Evolutionary conservation across 176 grass and related monocot genomes (phyloP).

Genomic region (Areca catechu): DNA sequence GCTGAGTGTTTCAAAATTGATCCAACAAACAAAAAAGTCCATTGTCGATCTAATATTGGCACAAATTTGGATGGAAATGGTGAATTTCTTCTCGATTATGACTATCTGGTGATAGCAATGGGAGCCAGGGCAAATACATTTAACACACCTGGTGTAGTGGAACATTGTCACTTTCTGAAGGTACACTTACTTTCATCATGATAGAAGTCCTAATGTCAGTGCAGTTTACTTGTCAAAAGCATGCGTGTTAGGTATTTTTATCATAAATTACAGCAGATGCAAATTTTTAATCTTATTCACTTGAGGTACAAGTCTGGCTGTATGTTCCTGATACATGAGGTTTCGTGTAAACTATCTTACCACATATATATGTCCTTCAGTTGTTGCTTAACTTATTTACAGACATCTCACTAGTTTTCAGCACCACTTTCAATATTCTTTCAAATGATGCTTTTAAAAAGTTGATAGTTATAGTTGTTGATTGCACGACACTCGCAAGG

Average conservation of each 20-base stretch:
- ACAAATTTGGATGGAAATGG: conserved; percentile 79
- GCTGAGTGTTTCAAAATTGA: conserved; percentile 97
- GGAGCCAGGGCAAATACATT: conserved; percentile 81
- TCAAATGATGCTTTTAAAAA: too few relatives aligned
- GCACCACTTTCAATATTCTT: too few relatives aligned
- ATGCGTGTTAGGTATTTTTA: neutral
- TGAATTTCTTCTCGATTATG: conserved; percentile 82
- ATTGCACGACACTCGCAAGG: neutral
- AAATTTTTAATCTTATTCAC: too few relatives aligned
- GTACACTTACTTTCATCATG: conserved; percentile 25
- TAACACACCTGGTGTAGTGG: conserved; percentile 79
- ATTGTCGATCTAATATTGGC: conserved; percentile 54
- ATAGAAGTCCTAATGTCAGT: neutral
- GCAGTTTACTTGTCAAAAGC: neutral
- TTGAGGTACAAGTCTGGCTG: too few relatives aligned
- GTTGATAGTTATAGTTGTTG: neutral
- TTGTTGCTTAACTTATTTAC: too few relatives aligned
- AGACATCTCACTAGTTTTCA: too few relatives aligned
- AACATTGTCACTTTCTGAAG: conserved; percentile 87
- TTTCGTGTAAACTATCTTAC: too few relatives aligned
- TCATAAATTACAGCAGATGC: neutral
- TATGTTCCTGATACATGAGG: too few relatives aligned
- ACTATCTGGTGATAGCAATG: conserved; percentile 77
- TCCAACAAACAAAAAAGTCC: conserved; percentile 41
- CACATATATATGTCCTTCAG: too few relatives aligned